Percentiles rank a stretch among this genome's conserved stretches.
These are phyloP conservation scores for Aspergillus spinulosporus DNA, from an alignment of 2,329 filamentous ascomycete genomes.

Conservation along the genomic window DNA sequence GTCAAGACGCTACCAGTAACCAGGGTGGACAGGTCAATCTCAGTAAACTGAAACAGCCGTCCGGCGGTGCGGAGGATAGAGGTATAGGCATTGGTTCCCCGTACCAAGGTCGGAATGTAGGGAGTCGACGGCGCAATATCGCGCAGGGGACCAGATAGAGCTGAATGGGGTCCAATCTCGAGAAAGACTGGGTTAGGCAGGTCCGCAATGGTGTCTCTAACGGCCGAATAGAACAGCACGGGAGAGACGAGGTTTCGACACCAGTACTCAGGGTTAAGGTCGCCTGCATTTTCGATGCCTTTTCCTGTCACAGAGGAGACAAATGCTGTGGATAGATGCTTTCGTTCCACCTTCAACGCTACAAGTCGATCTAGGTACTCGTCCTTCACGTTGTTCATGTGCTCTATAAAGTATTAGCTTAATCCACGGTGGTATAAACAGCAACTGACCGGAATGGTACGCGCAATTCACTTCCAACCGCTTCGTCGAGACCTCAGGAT, in stretches of 20 bases:
- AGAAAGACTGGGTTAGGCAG: constrained; percentile 24
- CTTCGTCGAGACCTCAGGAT: neutral
- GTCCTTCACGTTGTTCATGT: constrained; percentile 1
- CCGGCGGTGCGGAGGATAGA: constrained; percentile 16
- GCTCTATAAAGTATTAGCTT: neutral
- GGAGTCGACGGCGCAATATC: constrained; percentile 16
- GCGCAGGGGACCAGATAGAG: constrained; percentile 34
- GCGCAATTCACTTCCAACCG: neutral
- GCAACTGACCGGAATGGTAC: constrained; percentile 8
- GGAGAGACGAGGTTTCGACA: constrained; percentile 23
- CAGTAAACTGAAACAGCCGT: constrained; percentile 9
- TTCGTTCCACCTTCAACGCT: neutral
- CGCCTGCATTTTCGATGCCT: neutral
- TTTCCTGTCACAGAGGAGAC: constrained; percentile 19
- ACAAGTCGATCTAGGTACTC: neutral
- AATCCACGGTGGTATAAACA: too few species aligned
- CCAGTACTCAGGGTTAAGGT: constrained; percentile 24
- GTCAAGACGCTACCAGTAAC: neutral
- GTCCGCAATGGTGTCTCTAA: constrained; percentile 13
- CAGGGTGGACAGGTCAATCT: constrained; percentile 7
- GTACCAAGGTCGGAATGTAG: constrained; percentile 8
- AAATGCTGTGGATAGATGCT: constrained; percentile 11
- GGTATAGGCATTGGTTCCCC: constrained; percentile 4
- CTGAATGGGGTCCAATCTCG: constrained; percentile 40
- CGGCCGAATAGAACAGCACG: constrained; percentile 20